Conservation (phyloP, 2,329 filamentous ascomycete genomes). For the Davidsoniella eucalypti region DNA sequence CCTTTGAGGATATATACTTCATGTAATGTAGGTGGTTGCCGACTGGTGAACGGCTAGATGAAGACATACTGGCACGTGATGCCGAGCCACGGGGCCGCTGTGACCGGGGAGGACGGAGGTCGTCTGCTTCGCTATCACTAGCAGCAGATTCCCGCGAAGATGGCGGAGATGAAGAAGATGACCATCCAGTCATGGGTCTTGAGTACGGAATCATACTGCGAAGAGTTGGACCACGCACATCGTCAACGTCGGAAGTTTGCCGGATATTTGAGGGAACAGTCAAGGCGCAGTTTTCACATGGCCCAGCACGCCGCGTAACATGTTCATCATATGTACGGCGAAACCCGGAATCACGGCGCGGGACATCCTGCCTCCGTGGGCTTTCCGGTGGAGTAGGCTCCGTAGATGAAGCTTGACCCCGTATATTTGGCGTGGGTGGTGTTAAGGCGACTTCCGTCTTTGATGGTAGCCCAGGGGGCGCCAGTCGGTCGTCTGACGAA, state of each 20-base stretch:
- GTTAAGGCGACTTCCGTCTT: conserved; percentile 11
- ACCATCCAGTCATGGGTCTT: conserved; percentile 32
- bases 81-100: conserved; percentile 22
- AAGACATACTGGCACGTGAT: conserved; percentile 34
- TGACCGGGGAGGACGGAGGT: conserved; percentile 20
- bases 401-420: conserved; percentile 24
- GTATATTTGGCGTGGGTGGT: conserved; percentile 19
- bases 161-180: conserved; percentile 28
- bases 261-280: conserved; percentile 37
- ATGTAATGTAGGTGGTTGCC: conserved; percentile 44
- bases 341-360: conserved; percentile 41
- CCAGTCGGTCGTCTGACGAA: conserved; percentile 13
- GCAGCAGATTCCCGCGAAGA: conserved; percentile 32
- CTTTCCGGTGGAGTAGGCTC: conserved; percentile 41
- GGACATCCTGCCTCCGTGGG: conserved; percentile 26
- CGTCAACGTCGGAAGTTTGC: conserved; percentile 20
- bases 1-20: conserved; percentile 53
- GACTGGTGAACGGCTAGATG: conserved; percentile 24
- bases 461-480: too few species aligned
- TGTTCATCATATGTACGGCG: conserved; percentile 47
- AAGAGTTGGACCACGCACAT: conserved; percentile 37
- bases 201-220: conserved; percentile 45
- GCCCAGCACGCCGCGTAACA: conserved; percentile 45
- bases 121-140: conserved; percentile 36
- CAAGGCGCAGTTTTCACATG: conserved; percentile 53